Base-by-base conservation (phyloP, 148 eudicot species). In the Chenopodium berlandieri region DNA sequence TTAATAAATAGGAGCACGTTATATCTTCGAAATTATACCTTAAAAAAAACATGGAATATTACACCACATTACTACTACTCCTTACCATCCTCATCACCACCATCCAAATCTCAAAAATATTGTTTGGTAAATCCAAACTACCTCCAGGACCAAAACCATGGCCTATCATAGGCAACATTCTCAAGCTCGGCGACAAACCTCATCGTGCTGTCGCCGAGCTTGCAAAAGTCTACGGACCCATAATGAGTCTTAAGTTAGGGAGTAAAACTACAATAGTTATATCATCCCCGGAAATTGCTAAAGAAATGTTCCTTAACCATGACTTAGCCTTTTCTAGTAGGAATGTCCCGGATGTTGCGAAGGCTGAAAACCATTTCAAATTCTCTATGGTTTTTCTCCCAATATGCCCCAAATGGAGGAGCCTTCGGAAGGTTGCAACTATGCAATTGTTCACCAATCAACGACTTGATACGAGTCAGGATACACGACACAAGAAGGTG, bases 71-170 rank as follows among this genome's bases (percentile, higher is more conserved):
- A 62, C 8, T 78, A 19, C 23, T 19, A n/a, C 12, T 78, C 2
- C 64, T 83, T 14, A 22, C 71, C 6, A 30, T 44, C 30, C 46
- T 79, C 62, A 7, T 79, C 44, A 30, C 47, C 20, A 46, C 30
- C 20, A 27, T 79, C 67, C 25, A 23, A 6, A 7, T 79, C 17
- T 16, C 47, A 34, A 75, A 52, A 37, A 37, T 37, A 25, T 13
- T 63, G 4, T 1, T 40, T 4, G 34, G 22, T 5, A 34, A n/a
- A 72, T 25, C 78, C 70, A 79, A 75, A 22, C 88, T 85, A 22
- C 89, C 92, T 22, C 92, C 92, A 22, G 92, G 92, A 2, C 92
- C 92, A 9, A 75, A 76, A 25, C 82, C 83, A 40, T 79, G 85
- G 79, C 89, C 92, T 25, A 82, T 88, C 76, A 80, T 88, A 72